These are phyloP conservation scores for Kwoniella sp. DNA, from an alignment of 768 basidiomycete species.

Conservation along the genomic window DNA sequence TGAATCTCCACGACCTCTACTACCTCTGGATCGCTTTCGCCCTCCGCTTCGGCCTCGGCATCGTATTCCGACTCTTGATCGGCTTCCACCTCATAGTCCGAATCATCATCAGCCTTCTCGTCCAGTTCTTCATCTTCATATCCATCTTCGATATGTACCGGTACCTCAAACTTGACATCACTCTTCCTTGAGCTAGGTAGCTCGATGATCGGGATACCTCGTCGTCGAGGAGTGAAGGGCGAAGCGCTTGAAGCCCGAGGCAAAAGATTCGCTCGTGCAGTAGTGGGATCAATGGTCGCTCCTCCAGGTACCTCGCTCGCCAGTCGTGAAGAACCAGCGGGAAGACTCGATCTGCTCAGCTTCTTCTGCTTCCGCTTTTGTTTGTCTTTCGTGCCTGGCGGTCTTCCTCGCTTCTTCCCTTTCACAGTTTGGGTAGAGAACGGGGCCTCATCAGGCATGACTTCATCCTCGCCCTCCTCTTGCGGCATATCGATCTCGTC, in stretches of 20 bases:
- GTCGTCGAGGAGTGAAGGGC: background rate
- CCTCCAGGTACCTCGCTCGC: background rate
- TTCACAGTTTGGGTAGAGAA: background rate
- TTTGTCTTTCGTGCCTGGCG: background rate
- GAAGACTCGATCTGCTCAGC: background rate
- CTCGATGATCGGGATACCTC: conserved; percentile 4
- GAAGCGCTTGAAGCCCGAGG: background rate
- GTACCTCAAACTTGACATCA: background rate
- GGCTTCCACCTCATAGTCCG: conserved; percentile 6
- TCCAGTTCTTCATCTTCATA: background rate
- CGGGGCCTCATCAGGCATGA: background rate
- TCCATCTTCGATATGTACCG: background rate
- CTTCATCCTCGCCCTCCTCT: conserved; percentile 10
- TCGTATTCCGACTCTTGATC: conserved; percentile 1
- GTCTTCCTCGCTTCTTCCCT: conserved; percentile 5
- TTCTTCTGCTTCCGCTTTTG: background rate
- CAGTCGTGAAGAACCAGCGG: background rate
- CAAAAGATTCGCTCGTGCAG: background rate
- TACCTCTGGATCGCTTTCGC: background rate
- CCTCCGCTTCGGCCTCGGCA: background rate
- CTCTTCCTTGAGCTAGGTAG: conserved; percentile 2
- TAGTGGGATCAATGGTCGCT: background rate
- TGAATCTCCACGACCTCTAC: conserved; percentile 5
- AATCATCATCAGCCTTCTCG: background rate
- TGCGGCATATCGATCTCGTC: background rate